These are phyloP conservation scores for Penicillium canariense DNA, from an alignment of 495 filamentous ascomycete genomes.

Conservation along the genomic window DNA sequence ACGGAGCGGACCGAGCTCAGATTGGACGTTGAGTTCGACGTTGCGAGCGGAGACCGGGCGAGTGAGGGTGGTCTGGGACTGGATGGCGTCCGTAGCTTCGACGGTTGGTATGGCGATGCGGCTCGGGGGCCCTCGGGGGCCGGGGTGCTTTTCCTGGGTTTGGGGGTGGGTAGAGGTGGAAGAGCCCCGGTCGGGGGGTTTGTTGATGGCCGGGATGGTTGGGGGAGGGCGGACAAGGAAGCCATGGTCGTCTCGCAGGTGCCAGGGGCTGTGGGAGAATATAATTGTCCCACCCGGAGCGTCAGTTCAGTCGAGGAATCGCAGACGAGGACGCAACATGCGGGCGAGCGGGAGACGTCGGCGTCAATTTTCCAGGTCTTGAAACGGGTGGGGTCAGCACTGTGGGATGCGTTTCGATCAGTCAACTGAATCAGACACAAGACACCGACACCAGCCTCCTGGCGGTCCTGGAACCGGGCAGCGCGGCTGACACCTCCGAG, in stretches of 20 bases:
- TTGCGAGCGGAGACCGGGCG: conserved; percentile 47
- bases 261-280: background rate
- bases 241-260: conserved; percentile 45
- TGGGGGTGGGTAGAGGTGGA: conserved; percentile 67
- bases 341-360: background rate
- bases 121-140: conserved; percentile 44
- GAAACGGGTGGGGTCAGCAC: background rate
- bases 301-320: conserved; percentile 1
- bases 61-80: conserved; percentile 54
- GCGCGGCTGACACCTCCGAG: background rate
- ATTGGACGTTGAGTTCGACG: conserved; percentile 38
- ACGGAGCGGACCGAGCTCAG: conserved; percentile 39
- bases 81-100: conserved; percentile 66
- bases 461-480: background rate
- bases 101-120: conserved; percentile 39
- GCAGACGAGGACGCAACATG: conserved; percentile 10
- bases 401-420: background rate
- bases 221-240: conserved; percentile 58
- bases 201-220: conserved; percentile 57
- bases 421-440: background rate
- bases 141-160: conserved; percentile 64
- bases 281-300: conserved; percentile 7
- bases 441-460: background rate
- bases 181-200: conserved; percentile 64
- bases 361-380: background rate